phyloP scores from a whole-genome alignment of 352 stramenopile genomes.

The Phytophthora pluvialis region DNA sequence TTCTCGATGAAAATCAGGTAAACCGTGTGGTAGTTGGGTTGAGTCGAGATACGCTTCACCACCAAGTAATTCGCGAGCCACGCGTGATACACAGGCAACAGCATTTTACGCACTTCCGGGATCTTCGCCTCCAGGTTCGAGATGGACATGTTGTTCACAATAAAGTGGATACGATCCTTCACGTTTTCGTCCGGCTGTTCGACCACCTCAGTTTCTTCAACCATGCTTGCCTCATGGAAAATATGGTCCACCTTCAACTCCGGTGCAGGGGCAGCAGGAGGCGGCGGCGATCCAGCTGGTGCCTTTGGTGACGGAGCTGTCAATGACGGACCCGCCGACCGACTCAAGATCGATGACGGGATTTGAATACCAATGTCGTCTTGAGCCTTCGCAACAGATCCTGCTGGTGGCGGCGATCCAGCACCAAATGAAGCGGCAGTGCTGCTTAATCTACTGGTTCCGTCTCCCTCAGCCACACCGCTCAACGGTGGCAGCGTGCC shows the following conservation, averaged over 20 bases:
- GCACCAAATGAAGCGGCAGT: constrained; percentile 31
- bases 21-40: constrained; percentile 98
- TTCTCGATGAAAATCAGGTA: constrained; percentile 99
- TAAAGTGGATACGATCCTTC: constrained; percentile 98
- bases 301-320: constrained; percentile 48
- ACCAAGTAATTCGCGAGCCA: constrained; percentile 99
- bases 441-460: constrained; percentile 27
- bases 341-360: constrained; percentile 52
- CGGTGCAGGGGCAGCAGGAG: constrained; percentile 48
- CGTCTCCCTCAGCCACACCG: constrained; percentile 29
- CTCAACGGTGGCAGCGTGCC: constrained; percentile 27
- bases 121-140: constrained; percentile 98
- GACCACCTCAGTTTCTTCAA: constrained; percentile 70
- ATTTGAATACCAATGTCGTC: constrained; percentile 49
- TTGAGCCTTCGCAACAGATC: constrained; percentile 28
- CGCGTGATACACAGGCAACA: constrained; percentile 93
- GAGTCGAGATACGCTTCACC: constrained; percentile 98
- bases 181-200: constrained; percentile 83
- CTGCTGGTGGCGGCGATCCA: constrained; percentile 19
- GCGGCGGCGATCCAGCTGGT: constrained; percentile 48
- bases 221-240: constrained; percentile 71
- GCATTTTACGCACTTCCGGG: constrained; percentile 94
- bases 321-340: constrained; percentile 53
- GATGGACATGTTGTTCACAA: constrained; percentile 99
- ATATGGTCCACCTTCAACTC: constrained; percentile 86